Conservation (phyloP, 306 rosid genomes). For the Argentina anserina region DNA sequence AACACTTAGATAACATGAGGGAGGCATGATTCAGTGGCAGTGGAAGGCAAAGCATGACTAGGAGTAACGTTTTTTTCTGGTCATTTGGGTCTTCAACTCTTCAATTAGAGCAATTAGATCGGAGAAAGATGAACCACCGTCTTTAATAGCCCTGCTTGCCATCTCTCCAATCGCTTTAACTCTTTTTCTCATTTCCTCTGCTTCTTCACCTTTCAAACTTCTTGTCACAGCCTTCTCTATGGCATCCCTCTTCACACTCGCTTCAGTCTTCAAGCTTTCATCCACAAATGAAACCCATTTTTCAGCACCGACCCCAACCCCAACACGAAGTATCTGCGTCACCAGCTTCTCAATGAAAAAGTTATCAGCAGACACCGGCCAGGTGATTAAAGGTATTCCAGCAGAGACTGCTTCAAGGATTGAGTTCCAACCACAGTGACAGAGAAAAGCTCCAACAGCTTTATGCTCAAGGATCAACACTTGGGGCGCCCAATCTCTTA, state of each 20-base stretch:
- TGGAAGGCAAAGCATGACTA: too few species aligned
- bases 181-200: slow-evolving; percentile 28
- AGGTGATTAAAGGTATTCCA: slow-evolving; percentile 30
- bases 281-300: slow-evolving; percentile 12
- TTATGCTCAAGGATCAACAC: neutral
- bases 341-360: slow-evolving; percentile 31
- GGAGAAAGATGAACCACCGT: neutral
- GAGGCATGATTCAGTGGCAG: too few species aligned
- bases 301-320: slow-evolving; percentile 26
- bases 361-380: slow-evolving; percentile 35
- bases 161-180: slow-evolving; percentile 10
- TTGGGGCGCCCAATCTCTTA: neutral
- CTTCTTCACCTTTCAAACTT: slow-evolving; percentile 33
- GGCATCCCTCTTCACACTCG: slow-evolving; percentile 10
- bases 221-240: slow-evolving; percentile 30
- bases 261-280: slow-evolving; percentile 19
- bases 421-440: slow-evolving; percentile 30
- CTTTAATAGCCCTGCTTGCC: slow-evolving; percentile 24
- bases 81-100: neutral
- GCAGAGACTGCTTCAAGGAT: slow-evolving; percentile 28
- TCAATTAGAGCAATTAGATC: slow-evolving; percentile 2
- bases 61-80: neutral
- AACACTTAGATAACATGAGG: too few species aligned
- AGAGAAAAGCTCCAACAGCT: neutral
- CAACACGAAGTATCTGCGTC: slow-evolving; percentile 1